phyloP scores from a whole-genome alignment of 495 filamentous ascomycete species.

The Rostrohypoxylon terebratum region DNA sequence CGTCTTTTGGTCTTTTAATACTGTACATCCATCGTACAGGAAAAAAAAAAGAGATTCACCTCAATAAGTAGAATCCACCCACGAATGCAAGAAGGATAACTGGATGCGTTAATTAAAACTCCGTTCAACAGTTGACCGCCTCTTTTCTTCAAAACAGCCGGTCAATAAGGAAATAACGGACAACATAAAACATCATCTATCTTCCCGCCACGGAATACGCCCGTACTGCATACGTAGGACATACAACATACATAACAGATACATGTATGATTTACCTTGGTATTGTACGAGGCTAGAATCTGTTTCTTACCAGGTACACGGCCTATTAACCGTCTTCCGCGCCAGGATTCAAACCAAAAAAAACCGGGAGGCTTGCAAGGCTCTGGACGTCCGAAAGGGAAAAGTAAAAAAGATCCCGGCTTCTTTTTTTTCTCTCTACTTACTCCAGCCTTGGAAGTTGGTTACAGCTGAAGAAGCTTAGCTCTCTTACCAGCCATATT shows the following conservation, averaged over 20 bases:
- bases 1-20: constrained; percentile 6
- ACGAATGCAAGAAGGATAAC: constrained; percentile 17
- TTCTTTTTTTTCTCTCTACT: constrained; percentile 33
- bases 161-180: neutral
- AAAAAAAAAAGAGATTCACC: constrained; percentile 7
- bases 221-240: neutral
- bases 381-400: constrained; percentile 30
- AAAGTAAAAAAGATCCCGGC: constrained; percentile 34
- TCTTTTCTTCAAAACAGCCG: constrained; percentile 22
- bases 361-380: constrained; percentile 41
- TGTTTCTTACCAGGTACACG: constrained; percentile 35
- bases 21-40: neutral
- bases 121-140: constrained; percentile 38
- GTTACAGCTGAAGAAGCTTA: constrained; percentile 32
- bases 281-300: constrained; percentile 37
- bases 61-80: constrained; percentile 26
- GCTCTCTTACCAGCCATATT: constrained; percentile 36
- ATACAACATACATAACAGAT: neutral
- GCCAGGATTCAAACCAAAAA: constrained; percentile 41
- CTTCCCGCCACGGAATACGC: constrained; percentile 4
- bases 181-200: constrained; percentile 20
- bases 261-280: neutral
- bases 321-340: constrained; percentile 30
- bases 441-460: constrained; percentile 28
- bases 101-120: constrained; percentile 14